Evolutionary conservation across 2,329 filamentous ascomycete genomes (phyloP).

Genomic region (Gnomoniopsis sp.): DNA sequence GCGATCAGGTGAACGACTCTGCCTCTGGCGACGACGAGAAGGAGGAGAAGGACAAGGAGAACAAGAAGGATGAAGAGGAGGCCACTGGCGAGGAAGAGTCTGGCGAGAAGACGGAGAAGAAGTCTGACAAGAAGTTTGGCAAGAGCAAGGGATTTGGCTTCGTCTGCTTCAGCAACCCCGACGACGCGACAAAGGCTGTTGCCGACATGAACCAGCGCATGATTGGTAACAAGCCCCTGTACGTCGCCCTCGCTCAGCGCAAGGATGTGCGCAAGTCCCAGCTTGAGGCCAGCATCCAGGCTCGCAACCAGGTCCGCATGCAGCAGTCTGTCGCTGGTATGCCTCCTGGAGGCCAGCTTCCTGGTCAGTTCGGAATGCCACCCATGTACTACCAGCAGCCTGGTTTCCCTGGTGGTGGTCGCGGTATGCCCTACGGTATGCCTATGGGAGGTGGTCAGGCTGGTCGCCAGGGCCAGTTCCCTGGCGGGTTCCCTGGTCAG

Average conservation of each 20-base stretch:
- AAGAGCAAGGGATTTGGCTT: slow-evolving; percentile 99
- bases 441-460: slow-evolving; percentile 70
- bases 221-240: slow-evolving; percentile 93
- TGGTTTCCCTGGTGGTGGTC: slow-evolving; percentile 59
- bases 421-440: slow-evolving; percentile 65
- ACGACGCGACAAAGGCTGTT: slow-evolving; percentile 98
- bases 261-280: slow-evolving; percentile 99
- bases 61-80: slow-evolving; percentile 45
- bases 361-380: slow-evolving; percentile 76
- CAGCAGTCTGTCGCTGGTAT: slow-evolving; percentile 80
- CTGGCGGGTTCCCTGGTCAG: slow-evolving; percentile 74
- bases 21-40: slow-evolving; percentile 56
- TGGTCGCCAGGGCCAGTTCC: slow-evolving; percentile 83
- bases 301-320: slow-evolving; percentile 96
- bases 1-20: slow-evolving; percentile 58
- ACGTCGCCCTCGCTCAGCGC: slow-evolving; percentile 96
- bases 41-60: slow-evolving; percentile 46
- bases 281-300: slow-evolving; percentile 98
- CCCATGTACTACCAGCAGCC: slow-evolving; percentile 90
- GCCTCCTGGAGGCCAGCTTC: slow-evolving; percentile 66
- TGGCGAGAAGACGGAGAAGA: slow-evolving; percentile 57
- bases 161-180: slow-evolving; percentile 99
- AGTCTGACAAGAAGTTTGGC: slow-evolving; percentile 67
- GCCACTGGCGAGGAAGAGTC: slow-evolving; percentile 47
- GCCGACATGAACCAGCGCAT: slow-evolving; percentile 99